Percentiles rank a stretch among this genome's conserved stretches.
Evolutionary conservation across 208 protist genomes (phyloP).

Genomic region (Acanthamoeba culbertsoni): DNA sequence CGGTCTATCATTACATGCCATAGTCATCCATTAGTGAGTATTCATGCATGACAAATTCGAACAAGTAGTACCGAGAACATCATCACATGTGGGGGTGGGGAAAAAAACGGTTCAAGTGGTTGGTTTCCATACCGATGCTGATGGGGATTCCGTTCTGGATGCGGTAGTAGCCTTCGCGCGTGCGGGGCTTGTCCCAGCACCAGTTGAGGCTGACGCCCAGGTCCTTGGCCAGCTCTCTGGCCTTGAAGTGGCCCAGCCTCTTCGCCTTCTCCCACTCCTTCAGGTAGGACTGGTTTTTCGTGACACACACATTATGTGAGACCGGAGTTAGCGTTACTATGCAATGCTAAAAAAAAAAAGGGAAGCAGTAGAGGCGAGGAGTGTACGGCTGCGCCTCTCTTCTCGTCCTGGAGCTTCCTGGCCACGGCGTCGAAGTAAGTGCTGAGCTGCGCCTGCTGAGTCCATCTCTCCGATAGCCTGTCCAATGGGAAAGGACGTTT

Average conservation of each 20-base stretch:
- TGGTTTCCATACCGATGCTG: conserved; percentile 46
- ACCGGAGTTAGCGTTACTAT: no score
- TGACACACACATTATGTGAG: no score
- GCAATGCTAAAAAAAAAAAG: no score
- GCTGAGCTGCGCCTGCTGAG: conserved; percentile 65
- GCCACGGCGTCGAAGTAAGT: conserved; percentile 72
- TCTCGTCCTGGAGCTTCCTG: conserved; percentile 58
- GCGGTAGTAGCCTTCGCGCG: conserved; percentile 84
- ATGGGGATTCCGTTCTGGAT: conserved; percentile 71
- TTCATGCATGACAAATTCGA: no score
- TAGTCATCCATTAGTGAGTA: no score
- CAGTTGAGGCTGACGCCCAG: conserved; percentile 62
- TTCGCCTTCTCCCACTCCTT: conserved; percentile 72
- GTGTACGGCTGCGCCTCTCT: conserved; percentile 49
- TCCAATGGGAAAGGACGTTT: neutral
- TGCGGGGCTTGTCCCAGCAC: conserved; percentile 81
- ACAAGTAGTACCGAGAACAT: no score
- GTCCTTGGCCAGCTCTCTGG: conserved; percentile 37
- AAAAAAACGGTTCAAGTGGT: neutral
- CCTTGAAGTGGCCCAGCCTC: conserved; percentile 68
- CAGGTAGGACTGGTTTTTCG: conserved; percentile 20
- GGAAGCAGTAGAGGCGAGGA: no score
- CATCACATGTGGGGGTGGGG: conserved; percentile 7
- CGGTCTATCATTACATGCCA: conserved; percentile 66
- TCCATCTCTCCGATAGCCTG: conserved; percentile 63